A percentile compares a stretch with the other conserved stretches of the same genome.
Evolutionary conservation across 148 eudicot species (phyloP).

Genomic region (Camellia lanceoleosa): DNA sequence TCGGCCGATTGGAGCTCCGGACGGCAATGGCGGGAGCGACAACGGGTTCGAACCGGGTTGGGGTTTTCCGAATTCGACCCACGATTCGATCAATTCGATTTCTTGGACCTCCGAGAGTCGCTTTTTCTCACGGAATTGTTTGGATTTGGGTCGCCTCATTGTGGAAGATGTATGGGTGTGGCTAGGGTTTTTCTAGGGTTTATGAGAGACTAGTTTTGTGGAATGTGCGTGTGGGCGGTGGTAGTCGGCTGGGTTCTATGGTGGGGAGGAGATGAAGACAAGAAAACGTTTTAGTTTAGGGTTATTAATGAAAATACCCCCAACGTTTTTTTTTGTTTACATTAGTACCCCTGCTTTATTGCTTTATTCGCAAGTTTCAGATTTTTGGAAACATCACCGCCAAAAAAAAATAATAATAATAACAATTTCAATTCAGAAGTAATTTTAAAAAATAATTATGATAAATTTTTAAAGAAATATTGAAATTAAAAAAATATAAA

Average conservation of each 20-base stretch:
- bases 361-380: no score
- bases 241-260: not conserved
- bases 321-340: not conserved
- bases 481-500: no score
- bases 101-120: slow-evolving; percentile 55
- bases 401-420: no score
- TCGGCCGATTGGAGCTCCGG: slow-evolving; percentile 47
- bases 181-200: slow-evolving; percentile 11
- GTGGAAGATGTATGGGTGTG: not conserved
- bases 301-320: not conserved
- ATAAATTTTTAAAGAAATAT: no score
- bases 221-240: not conserved
- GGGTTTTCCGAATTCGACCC: slow-evolving; percentile 68
- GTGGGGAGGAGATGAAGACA: not conserved
- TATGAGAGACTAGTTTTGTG: not conserved
- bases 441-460: no score
- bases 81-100: slow-evolving; percentile 57
- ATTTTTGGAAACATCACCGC: no score
- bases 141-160: slow-evolving; percentile 56
- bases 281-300: not conserved
- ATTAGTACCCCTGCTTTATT: not conserved
- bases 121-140: slow-evolving; percentile 36
- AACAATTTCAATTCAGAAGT: no score
- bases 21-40: slow-evolving; percentile 48
- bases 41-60: slow-evolving; percentile 75